These are phyloP conservation scores for Dorcoceras hygrometricum DNA, from an alignment of 257 asterid genomes.

Conservation along the genomic window DNA sequence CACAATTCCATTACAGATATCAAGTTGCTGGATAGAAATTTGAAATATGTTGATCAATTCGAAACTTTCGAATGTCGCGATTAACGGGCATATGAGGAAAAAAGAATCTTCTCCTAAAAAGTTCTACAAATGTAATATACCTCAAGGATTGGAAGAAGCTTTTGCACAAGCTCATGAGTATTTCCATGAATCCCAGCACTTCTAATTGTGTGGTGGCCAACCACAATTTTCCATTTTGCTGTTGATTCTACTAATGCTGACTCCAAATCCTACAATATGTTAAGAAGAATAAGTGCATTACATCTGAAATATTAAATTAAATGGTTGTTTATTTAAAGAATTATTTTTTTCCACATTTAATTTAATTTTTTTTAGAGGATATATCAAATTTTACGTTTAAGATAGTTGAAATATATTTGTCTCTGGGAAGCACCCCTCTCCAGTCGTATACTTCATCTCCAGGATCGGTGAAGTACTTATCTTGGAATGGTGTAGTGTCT, in stretches of 20 bases:
- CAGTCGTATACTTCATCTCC: slow-evolving; percentile 58
- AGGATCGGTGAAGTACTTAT: slow-evolving; percentile 55
- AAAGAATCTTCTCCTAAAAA: too few relatives aligned
- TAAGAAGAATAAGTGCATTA: background rate
- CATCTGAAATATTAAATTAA: background rate
- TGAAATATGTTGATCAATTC: too few relatives aligned
- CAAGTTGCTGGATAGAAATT: too few relatives aligned
- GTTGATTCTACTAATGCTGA: slow-evolving; percentile 42
- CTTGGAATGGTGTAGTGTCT: slow-evolving; percentile 71
- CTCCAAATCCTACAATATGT: slow-evolving; percentile 50
- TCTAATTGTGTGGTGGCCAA: slow-evolving; percentile 72
- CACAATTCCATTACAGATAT: too few relatives aligned
- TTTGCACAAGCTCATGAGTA: slow-evolving; percentile 46
- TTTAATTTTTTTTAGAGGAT: background rate
- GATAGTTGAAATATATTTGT: slow-evolving; percentile 39
- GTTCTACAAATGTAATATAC: slow-evolving; percentile 26
- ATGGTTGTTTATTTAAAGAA: background rate
- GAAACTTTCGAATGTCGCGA: too few relatives aligned
- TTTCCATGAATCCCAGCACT: slow-evolving; percentile 64
- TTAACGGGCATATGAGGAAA: too few relatives aligned
- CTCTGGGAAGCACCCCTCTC: slow-evolving; percentile 60
- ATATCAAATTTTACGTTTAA: slow-evolving; percentile 33
- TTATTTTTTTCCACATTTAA: background rate
- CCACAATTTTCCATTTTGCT: slow-evolving; percentile 71
- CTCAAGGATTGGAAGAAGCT: slow-evolving; percentile 62